Conservation (phyloP, 129 eudicot species). For the Ambrosia trifida region DNA sequence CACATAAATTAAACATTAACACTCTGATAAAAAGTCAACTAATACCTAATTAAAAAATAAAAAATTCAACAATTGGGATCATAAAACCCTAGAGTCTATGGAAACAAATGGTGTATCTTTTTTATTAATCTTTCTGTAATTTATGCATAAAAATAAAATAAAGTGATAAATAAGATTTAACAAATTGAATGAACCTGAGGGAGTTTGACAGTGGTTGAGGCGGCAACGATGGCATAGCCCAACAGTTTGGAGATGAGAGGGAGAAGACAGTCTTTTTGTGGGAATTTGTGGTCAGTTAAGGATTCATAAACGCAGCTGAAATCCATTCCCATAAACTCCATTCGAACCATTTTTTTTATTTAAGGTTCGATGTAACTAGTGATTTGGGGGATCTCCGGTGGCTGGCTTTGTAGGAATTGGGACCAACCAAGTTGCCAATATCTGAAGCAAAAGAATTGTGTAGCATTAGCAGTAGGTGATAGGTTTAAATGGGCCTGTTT, state of each 20-base stretch:
- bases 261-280: conserved; percentile 79
- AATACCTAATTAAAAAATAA: neutral
- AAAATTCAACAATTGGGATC: conserved; percentile 1
- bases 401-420: neutral
- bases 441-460: conserved; percentile 6
- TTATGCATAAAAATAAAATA: too few species aligned
- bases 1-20: neutral
- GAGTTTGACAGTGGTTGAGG: conserved; percentile 91
- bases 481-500: conserved; percentile 5
- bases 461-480: neutral
- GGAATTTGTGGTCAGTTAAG: conserved; percentile 55
- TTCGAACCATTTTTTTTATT: conserved; percentile 42
- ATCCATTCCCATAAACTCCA: conserved; percentile 86
- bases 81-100: conserved; percentile 19
- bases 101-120: too few species aligned
- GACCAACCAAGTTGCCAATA: neutral
- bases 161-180: neutral
- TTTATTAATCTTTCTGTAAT: too few species aligned
- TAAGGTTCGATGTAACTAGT: neutral
- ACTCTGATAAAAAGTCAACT: conserved; percentile 3
- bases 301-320: conserved; percentile 73
- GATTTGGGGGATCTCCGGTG: conserved; percentile 33
- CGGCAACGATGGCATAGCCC: conserved; percentile 90
- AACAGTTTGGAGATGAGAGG: conserved; percentile 86
- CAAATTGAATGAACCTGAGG: conserved; percentile 59